Evolutionary conservation across 768 basidiomycete genomes (phyloP), one percentile per base, ranked within the genome.

Genomic region (Xerocomus brunneocitrinus): DNA sequence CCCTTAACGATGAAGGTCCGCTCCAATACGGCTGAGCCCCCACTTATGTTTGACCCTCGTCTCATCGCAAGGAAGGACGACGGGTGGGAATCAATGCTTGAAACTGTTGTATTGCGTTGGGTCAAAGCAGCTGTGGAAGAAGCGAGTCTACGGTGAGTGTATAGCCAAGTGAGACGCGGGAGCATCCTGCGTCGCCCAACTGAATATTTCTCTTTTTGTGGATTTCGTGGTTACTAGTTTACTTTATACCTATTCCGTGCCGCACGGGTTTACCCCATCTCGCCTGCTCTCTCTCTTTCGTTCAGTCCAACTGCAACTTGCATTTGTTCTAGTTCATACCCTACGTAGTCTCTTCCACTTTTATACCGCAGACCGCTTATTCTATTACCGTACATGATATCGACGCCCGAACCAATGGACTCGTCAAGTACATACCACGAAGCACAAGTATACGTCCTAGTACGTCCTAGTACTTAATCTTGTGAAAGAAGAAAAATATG

Each of bases 71-170:
- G 81, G 53, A 81, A 76, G 52, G 91, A 87, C 10, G 76, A 79
- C 0, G 90, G 87, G 0, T 95, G 92, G 92, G 85, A 91, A 52
- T 72, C 73, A 25, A 90, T 92, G 87, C 74, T 95, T 5, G 83
- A 87, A 65, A 61, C 61, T 22, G 76, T 81, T 0, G 69, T 92
- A 10, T 44, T 79, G 39, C 71, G 75, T 34, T 95, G 92, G 92
- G 75, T 84, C 51, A 73, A 75, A 24, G 82, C 77, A 28, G 84
- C 85, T 7, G 79, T 90, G 4, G 79, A 81, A 35, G 92, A 95
- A 71, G 71, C 68, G 70, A 81, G 38, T 43, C 54, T 12, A 46
- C 62, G 59, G 56, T 67, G 43, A 66, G 58, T 44, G 45, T 38
- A 28, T 7, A 25, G 28, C 32, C 5, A 25, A 19, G 27, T 4